Base-by-base conservation (phyloP, 169 alveolate genomes). In the Plasmodium adleri region DNA sequence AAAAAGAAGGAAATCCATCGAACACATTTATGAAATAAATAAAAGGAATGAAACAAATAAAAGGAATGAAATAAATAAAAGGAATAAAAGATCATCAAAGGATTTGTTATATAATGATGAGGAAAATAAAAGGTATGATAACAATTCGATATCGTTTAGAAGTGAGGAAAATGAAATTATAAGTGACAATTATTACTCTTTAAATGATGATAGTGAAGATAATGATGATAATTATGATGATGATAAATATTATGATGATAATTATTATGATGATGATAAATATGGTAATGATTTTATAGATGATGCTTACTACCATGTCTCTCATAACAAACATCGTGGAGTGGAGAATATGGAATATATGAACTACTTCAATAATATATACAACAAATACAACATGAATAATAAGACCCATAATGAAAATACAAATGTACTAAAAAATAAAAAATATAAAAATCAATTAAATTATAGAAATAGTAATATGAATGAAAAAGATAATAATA, bases 141-240 rank as follows among this genome's bases (percentile, higher is more conserved):
- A n/a, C 12, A 15, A 74, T 24, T 6, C 89, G 10, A 62, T 6
- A 8, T 20, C 39, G 26, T 43, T 26, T 28, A 32, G 54, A 17
- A 72, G 24, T 54, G 49, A 43, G 26, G 26, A 45, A 17, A 66
- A 67, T 3, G 22, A 43, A 0, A 52, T 15, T 5, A 47, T 12
- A 28, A 66, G 89, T 15, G 78, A 63, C 17, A 59, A 56, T 12
- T 78, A 22, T 43, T 78, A 78, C 43, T 78, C 89, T 6, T 39
- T 66, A 28, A 58, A 62, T 17, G 89, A 78, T 2, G 89, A 50
- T 5, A 47, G 9, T 9, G 50, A 32, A 28, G 59, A 49, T 1
- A 66, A 67, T 28, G 13, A 54, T 3, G 9, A 15, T 39, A 28
- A 32, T n/a, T 3, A 28, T 13, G 74, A 32, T 1, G 8, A 32